phyloP scores from a whole-genome alignment of 768 basidiomycete species.

The Mycena albidolilacea region DNA sequence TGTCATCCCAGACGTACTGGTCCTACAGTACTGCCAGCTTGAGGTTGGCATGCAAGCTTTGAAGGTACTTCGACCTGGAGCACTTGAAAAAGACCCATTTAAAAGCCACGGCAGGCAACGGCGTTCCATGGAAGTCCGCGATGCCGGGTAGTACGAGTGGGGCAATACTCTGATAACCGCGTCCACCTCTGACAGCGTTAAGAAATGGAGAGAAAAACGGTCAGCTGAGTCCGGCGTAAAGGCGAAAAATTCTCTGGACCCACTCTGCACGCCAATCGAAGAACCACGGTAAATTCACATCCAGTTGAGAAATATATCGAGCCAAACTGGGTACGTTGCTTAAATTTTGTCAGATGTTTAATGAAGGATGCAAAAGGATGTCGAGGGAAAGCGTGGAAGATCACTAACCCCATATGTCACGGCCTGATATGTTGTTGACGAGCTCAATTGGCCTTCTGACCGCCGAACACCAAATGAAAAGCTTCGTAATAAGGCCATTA shows the following conservation, averaged over 20 bases:
- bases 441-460: constrained; percentile 29
- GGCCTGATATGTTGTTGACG: constrained; percentile 2
- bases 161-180: neutral
- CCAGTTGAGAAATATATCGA: neutral
- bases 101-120: no score
- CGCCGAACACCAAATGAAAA: neutral
- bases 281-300: neutral
- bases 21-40: no score
- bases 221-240: constrained; percentile 6
- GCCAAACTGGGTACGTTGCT: neutral
- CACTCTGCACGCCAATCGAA: neutral
- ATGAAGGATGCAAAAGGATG: neutral
- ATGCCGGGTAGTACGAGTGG: neutral
- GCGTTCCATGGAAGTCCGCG: neutral
- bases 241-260: neutral
- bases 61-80: no score
- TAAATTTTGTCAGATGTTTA: no score
- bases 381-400: constrained; percentile 7
- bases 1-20: no score
- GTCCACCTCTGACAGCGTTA: neutral
- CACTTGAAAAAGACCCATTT: no score
- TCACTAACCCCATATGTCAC: constrained; percentile 27
- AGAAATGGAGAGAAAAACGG: neutral
- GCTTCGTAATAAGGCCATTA: constrained; percentile 28
- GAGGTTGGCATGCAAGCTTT: no score